These are phyloP conservation scores for Stagonosporopsis cucurbitacearum DNA, from an alignment of 2,329 filamentous ascomycete genomes.

Conservation along the genomic window DNA sequence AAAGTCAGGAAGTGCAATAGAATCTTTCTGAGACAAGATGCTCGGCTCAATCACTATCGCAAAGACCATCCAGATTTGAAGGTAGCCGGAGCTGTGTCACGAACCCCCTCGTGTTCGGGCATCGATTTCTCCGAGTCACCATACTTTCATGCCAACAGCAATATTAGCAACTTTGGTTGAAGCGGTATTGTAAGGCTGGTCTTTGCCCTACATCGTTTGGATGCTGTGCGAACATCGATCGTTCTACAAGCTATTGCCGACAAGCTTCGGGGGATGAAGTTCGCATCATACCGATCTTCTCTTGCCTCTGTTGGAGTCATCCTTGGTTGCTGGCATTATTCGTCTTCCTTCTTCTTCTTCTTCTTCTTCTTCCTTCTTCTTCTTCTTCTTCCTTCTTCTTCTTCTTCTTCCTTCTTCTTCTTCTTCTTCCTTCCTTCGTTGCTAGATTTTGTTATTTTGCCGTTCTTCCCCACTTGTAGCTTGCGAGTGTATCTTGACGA, in stretches of 20 bases:
- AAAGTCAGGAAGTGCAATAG: not conserved
- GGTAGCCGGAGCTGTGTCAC: no score
- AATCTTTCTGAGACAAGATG: not conserved
- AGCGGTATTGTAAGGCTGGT: not conserved
- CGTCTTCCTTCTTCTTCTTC: not conserved
- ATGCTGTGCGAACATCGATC: not conserved
- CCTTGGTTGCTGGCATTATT: not conserved
- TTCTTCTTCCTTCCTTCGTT: no score
- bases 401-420: no score
- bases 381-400: not conserved
- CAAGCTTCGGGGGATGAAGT: not conserved
- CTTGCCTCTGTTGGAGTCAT: not conserved
- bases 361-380: no score
- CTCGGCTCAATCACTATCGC: conserved; percentile 2
- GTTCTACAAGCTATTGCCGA: not conserved
- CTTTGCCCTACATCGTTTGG: not conserved
- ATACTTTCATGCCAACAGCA: not conserved
- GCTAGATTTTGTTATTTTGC: no score
- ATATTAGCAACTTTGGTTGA: not conserved
- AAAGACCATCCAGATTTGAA: not conserved
- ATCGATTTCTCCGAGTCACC: not conserved
- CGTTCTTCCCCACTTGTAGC: not conserved
- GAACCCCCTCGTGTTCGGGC: not conserved
- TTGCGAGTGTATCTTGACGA: not conserved
- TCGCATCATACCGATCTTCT: not conserved